phyloP scores from a whole-genome alignment of 2,329 filamentous ascomycete genomes.

The Aspergillus quadrilineatus region DNA sequence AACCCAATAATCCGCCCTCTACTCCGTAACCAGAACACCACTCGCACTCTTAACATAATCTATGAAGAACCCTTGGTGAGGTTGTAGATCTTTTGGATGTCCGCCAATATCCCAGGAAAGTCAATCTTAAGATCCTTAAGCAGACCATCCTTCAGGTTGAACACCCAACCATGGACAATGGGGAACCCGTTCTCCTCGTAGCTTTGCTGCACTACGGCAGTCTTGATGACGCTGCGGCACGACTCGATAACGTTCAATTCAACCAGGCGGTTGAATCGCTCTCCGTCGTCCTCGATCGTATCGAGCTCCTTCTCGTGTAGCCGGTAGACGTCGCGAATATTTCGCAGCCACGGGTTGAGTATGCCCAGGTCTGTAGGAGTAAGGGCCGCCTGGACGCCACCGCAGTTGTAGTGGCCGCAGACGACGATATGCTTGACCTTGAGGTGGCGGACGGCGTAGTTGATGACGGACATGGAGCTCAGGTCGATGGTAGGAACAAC shows the following conservation, averaged over 20 bases:
- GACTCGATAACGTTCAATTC: constrained; percentile 34
- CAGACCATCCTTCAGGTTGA: constrained; percentile 66
- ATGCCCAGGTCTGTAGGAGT: constrained; percentile 68
- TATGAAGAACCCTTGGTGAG: constrained; percentile 27
- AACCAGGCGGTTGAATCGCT: constrained; percentile 28
- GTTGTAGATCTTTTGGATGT: constrained; percentile 67
- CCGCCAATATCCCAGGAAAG: constrained; percentile 56
- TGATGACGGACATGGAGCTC: constrained; percentile 33
- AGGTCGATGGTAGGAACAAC: constrained; percentile 32
- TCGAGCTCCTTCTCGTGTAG: constrained; percentile 68
- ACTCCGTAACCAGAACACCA: constrained; percentile 4
- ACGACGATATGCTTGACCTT: constrained; percentile 68
- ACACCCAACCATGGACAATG: constrained; percentile 72
- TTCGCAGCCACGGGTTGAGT: constrained; percentile 67
- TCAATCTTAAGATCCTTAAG: constrained; percentile 65
- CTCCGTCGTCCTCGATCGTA: constrained; percentile 16
- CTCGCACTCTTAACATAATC: neutral
- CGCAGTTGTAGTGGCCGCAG: constrained; percentile 68
- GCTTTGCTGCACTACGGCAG: constrained; percentile 57
- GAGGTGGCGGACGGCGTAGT: constrained; percentile 33
- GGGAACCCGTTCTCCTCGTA: constrained; percentile 64
- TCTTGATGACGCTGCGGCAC: constrained; percentile 41
- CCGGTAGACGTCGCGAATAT: constrained; percentile 72
- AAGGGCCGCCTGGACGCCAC: constrained; percentile 62
- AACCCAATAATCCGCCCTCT: neutral